Evolutionary conservation across 2,329 filamentous ascomycete genomes (phyloP), one percentile per base, ranked within the genome.

Genomic region (Cladosporium sp.): DNA sequence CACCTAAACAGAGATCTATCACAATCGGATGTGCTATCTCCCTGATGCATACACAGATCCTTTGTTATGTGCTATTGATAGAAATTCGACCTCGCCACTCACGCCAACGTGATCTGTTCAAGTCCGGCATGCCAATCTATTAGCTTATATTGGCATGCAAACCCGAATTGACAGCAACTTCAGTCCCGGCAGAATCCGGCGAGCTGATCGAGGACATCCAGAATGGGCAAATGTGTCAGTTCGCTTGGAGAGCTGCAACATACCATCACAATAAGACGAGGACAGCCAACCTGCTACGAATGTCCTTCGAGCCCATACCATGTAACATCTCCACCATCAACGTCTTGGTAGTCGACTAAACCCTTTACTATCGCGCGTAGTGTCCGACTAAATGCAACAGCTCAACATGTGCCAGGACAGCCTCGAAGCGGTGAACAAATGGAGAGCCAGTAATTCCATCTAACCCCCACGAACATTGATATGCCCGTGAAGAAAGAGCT

Each of bases 381-480:
- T 74, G 3, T 62, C 67, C 3, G 69, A 68, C 18, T 68, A 68
- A 40, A 70, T 70, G 69, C 67, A 68, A 28, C 69, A 70, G 44
- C 56, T 70, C 10, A 49, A 57, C 11, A 65, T 66, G 12, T 46
- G 64, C 1, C 69, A 68, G 61, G 65, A 65, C 18, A 57, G 70
- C n/a, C 64, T 60, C 1, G 65, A 70, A 35, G 70, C 70, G 4
- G 33, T 71, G 37, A 35, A 68, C 23, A 49, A 40, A 18, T 60
- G 57, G 57, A 49, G 49, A 60, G 57, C 57, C 7, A 73, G 75
- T 8, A 70, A 0, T 80, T 79, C 58, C 78, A 80, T 46, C 78
- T 83, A 50, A 78, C 85, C 2, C 78, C 85, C 26, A 85, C 85
- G 82, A 83, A 77, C 50, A 70, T 77, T 5, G 70, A 67, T 5